Evolutionary conservation across 257 asterid species (phyloP).

Genomic region (Solanum sejunctum): DNA sequence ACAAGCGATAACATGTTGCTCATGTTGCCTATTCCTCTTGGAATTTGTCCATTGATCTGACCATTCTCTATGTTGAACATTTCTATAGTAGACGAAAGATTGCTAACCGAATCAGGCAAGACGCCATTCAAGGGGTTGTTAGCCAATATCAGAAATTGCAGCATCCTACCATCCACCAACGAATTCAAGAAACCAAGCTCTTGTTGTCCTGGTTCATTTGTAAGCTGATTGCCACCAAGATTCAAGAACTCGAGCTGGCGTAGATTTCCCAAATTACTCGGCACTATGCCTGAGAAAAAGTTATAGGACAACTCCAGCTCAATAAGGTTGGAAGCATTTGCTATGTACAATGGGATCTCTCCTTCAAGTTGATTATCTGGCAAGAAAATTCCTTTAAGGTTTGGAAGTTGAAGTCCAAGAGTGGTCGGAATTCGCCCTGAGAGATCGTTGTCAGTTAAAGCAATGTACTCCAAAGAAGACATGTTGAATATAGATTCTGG

Average conservation of each 20-base stretch:
- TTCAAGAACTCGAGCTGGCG: constrained; percentile 12
- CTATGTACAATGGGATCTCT: constrained; percentile 8
- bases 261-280: constrained; percentile 20
- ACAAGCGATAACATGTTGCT: constrained; percentile 14
- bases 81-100: constrained; percentile 16
- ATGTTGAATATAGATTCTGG: constrained; percentile 24
- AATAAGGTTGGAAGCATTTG: constrained; percentile 17
- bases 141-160: constrained; percentile 10
- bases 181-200: constrained; percentile 21
- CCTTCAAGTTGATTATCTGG: constrained; percentile 15
- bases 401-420: constrained; percentile 19
- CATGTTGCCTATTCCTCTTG: constrained; percentile 24
- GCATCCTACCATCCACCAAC: constrained; percentile 15
- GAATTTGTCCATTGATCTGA: constrained; percentile 16
- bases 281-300: constrained; percentile 16
- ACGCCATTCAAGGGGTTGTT: constrained; percentile 13
- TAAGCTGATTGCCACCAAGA: constrained; percentile 12
- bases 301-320: constrained; percentile 19
- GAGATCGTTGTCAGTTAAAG: constrained; percentile 12
- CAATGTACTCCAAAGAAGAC: constrained; percentile 12
- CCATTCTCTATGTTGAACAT: constrained; percentile 15
- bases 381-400: constrained; percentile 18
- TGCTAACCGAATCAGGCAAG: constrained; percentile 21
- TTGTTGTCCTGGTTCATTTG: not conserved
- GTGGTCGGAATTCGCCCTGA: constrained; percentile 14